A percentile compares a stretch with the other conserved stretches of the same genome.
Evolutionary conservation across 306 rosid genomes (phyloP).

Genomic region (Quillaja saponaria): DNA sequence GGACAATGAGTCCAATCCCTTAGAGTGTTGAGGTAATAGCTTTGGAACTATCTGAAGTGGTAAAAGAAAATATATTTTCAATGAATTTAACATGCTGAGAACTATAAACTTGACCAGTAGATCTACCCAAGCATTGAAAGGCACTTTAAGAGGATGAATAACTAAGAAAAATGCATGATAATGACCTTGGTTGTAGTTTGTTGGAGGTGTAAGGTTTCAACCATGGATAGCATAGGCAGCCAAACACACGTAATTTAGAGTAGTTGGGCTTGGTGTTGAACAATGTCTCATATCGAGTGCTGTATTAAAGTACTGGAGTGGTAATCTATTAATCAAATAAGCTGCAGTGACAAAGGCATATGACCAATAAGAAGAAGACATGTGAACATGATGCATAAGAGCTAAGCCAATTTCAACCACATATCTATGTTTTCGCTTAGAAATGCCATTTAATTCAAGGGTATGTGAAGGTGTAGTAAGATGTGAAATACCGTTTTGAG

Average conservation of each 20-base stretch:
- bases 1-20: no score
- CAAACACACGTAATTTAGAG: not conserved
- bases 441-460: not conserved
- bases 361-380: not conserved
- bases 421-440: not conserved
- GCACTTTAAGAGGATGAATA: not conserved
- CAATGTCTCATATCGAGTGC: not conserved
- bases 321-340: not conserved
- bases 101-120: not conserved
- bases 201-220: not conserved
- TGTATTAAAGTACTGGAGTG: not conserved
- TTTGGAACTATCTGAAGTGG: not conserved
- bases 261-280: not conserved
- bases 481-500: not conserved
- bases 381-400: not conserved
- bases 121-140: not conserved
- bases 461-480: not conserved
- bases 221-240: not conserved
- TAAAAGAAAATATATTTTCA: not conserved
- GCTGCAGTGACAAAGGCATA: not conserved
- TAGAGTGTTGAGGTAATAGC: not conserved
- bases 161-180: not conserved
- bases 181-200: not conserved
- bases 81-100: not conserved
- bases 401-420: not conserved